phyloP scores from a whole-genome alignment of 345 rosid species.

The Cardamine occulta region DNA sequence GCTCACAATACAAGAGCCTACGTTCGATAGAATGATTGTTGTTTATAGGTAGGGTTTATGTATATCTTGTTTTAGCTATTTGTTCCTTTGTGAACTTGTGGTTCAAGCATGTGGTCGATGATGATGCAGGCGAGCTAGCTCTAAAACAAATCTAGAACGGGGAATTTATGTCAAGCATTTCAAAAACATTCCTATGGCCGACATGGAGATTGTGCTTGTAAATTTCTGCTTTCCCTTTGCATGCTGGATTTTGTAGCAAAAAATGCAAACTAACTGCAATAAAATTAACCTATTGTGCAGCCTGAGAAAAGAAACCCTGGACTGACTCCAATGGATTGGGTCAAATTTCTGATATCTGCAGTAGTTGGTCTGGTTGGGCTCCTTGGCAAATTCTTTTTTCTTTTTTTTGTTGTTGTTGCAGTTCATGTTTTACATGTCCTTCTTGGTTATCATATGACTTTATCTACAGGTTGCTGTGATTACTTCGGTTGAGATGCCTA shows the following conservation, averaged over 20 bases:
- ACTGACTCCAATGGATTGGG: constrained; percentile 98
- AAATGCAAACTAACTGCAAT: background rate
- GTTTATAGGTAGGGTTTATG: constrained; percentile 72
- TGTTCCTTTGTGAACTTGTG: constrained; percentile 14
- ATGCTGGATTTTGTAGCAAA: constrained; percentile 17
- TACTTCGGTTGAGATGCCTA: constrained; percentile 78
- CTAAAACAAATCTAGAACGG: constrained; percentile 58
- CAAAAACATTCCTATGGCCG: constrained; percentile 99
- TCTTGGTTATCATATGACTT: constrained; percentile 14
- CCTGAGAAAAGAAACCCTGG: constrained; percentile 99
- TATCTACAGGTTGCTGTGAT: constrained; percentile 72
- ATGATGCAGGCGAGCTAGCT: constrained; percentile 67
- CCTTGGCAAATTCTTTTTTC: background rate
- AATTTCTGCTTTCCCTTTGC: constrained; percentile 44
- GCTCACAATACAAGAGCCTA: constrained; percentile 87
- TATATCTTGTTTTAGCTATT: constrained; percentile 32
- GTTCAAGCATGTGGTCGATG: constrained; percentile 30
- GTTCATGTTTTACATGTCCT: constrained; percentile 8
- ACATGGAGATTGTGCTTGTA: constrained; percentile 98
- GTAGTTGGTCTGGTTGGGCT: constrained; percentile 87
- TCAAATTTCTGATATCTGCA: constrained; percentile 89
- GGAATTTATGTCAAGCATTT: constrained; percentile 91
- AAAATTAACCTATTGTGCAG: constrained; percentile 50
- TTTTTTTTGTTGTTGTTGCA: background rate
- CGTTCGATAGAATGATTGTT: constrained; percentile 94